phyloP scores from a whole-genome alignment of 352 stramenopile species.

The Phytophthora sojae region DNA sequence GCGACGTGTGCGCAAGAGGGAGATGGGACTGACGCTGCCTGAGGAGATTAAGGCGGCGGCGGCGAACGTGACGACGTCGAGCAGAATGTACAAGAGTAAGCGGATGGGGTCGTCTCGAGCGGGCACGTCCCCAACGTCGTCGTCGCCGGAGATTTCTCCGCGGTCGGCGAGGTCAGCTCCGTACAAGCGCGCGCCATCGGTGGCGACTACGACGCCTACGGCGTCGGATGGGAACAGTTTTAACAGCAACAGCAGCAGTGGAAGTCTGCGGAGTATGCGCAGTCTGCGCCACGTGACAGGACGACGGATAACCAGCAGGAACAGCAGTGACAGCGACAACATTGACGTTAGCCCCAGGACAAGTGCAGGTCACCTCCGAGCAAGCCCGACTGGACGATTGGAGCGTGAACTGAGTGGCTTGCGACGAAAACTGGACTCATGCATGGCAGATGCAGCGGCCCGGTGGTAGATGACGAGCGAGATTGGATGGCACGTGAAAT shows the following conservation, averaged over 20 bases:
- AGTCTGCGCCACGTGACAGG: conserved; percentile 39
- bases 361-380: conserved; percentile 10
- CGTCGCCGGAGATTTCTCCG: conserved; percentile 59
- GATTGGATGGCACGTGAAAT: background rate
- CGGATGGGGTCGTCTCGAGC: conserved; percentile 34
- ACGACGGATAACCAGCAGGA: conserved; percentile 34
- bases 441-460: conserved; percentile 43
- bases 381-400: conserved; percentile 47
- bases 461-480: conserved; percentile 23
- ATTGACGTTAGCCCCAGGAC: conserved; percentile 28
- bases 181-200: conserved; percentile 41
- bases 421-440: conserved; percentile 68
- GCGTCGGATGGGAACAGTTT: conserved; percentile 37
- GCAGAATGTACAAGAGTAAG: conserved; percentile 41
- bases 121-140: conserved; percentile 64
- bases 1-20: conserved; percentile 40
- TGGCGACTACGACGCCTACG: conserved; percentile 30
- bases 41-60: conserved; percentile 37
- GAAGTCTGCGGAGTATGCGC: conserved; percentile 37
- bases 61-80: conserved; percentile 14
- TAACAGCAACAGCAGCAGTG: conserved; percentile 40
- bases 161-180: conserved; percentile 38
- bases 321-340: conserved; percentile 39
- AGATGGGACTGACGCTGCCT: conserved; percentile 40
- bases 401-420: conserved; percentile 62